Base-by-base conservation (phyloP, 2,329 filamentous ascomycete species). In the Calonectria henricotiae region DNA sequence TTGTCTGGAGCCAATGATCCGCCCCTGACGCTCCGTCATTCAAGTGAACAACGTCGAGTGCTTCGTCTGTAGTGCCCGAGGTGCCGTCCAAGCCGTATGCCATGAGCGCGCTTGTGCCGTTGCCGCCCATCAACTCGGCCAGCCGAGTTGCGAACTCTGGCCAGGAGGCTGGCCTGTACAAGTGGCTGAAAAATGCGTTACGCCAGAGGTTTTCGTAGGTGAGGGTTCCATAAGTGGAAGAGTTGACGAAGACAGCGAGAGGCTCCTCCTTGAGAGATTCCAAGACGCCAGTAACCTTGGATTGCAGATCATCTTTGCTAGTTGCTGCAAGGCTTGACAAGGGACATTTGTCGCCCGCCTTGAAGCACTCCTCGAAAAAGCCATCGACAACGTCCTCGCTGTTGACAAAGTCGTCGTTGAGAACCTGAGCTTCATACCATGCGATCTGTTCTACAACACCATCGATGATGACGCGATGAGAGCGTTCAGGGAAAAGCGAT, bases 331-430 rank as follows among this genome's bases (percentile, higher is more conserved):
- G 69, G 0, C 79, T 78, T 0, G 82, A 81, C 30, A 88, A 74
- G 1, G 83, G 77, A 68, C 86, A 89, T 17, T 79, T 80, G 4
- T 83, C 73, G 2, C 86, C 86, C 2, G 87, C 88, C 60, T 80
- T 80, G 65, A 80, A 67, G 65, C 82, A 83, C 62, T 83, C 80
- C 4, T 80, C 78, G 13, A 82, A 73, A 27, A 82, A 81, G 0
- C 80, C 82, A 15, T 76, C 71, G 13, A 83, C 58, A 2, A 79
- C 76, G 3, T 77, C 73, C 39, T 80, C 74, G 1, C 80, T 79
- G 62, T 82, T 79, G 4, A 66, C 65, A 4, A 80, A 78, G 25
- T 80, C 77, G 17, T 79, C 77, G 13, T 76, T 79, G 12, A 69
- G 43, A 4, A 81, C 71, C 2, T 64, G 70, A 0, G 71, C 67